Conservation (phyloP, 805 yeast species). For the Barnettozyma sp. region DNA sequence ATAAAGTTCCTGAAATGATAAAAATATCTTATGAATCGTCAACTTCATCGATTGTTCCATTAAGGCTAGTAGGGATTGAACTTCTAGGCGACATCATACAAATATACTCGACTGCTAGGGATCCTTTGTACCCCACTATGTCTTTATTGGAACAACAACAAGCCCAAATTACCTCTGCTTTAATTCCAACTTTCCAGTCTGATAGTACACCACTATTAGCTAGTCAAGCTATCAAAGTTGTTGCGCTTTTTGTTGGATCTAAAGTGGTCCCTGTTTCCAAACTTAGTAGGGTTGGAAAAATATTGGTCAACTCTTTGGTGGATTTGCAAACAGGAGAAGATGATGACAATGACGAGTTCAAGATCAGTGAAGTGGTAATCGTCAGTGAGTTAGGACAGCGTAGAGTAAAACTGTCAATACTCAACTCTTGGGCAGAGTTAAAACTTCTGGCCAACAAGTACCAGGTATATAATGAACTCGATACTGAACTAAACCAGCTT, state of each 20-base stretch:
- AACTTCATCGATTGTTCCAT: constrained; percentile 54
- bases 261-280: constrained; percentile 43
- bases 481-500: constrained; percentile 40
- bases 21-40: constrained; percentile 77
- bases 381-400: constrained; percentile 35
- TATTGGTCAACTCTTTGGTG: constrained; percentile 61
- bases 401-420: constrained; percentile 49
- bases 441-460: constrained; percentile 27
- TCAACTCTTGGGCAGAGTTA: constrained; percentile 70
- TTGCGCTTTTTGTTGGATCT: constrained; percentile 69
- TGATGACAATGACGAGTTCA: constrained; percentile 27
- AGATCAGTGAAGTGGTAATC: constrained; percentile 50
- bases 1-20: constrained; percentile 56
- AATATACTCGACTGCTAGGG: constrained; percentile 53
- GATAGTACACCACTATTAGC: constrained; percentile 72
- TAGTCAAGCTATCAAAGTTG: constrained; percentile 67
- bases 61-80: constrained; percentile 60
- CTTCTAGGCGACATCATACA: constrained; percentile 58
- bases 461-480: constrained; percentile 23
- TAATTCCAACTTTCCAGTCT: constrained; percentile 74
- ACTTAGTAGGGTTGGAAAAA: constrained; percentile 50
- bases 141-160: constrained; percentile 85
- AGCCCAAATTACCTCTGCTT: constrained; percentile 86
- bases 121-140: constrained; percentile 64
- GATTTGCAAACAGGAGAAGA: constrained; percentile 32